phyloP scores from a whole-genome alignment of 176 grass and related monocot genomes.

The Bolboschoenus planiculmis region DNA sequence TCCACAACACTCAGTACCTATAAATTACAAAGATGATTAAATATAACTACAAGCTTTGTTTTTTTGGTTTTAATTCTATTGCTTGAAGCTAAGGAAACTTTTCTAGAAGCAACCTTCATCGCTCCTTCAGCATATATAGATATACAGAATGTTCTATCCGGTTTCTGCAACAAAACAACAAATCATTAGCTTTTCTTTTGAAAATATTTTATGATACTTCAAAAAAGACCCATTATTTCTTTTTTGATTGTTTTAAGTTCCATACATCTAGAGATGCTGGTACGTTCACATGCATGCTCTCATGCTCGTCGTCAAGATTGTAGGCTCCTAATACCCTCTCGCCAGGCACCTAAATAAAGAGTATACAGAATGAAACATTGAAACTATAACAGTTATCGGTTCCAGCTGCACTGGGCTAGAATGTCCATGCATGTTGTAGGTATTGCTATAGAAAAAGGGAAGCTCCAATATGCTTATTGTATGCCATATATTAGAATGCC shows the following conservation, averaged over 20 bases:
- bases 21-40: slow-evolving; percentile 35
- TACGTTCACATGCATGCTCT: slow-evolving; percentile 57
- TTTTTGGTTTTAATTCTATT: neutral
- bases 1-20: slow-evolving; percentile 89
- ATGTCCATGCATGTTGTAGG: neutral
- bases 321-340: slow-evolving; percentile 90
- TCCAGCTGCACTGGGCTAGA: neutral
- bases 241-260: neutral
- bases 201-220: neutral
- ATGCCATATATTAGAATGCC: slow-evolving; percentile 11
- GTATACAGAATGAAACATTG: neutral
- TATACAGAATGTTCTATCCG: slow-evolving; percentile 70
- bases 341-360: slow-evolving; percentile 60
- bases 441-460: slow-evolving; percentile 4
- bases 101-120: slow-evolving; percentile 56
- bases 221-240: neutral
- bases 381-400: neutral
- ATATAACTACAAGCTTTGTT: slow-evolving; percentile 3
- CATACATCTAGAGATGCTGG: slow-evolving; percentile 81
- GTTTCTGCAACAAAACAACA: slow-evolving; percentile 56
- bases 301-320: slow-evolving; percentile 74
- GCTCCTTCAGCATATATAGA: slow-evolving; percentile 83
- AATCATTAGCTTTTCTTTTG: neutral
- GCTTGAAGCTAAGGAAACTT: neutral
- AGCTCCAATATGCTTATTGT: slow-evolving; percentile 23